Conservation (phyloP, 2,329 filamentous ascomycete species). For the Talaromyces rugulosus region DNA sequence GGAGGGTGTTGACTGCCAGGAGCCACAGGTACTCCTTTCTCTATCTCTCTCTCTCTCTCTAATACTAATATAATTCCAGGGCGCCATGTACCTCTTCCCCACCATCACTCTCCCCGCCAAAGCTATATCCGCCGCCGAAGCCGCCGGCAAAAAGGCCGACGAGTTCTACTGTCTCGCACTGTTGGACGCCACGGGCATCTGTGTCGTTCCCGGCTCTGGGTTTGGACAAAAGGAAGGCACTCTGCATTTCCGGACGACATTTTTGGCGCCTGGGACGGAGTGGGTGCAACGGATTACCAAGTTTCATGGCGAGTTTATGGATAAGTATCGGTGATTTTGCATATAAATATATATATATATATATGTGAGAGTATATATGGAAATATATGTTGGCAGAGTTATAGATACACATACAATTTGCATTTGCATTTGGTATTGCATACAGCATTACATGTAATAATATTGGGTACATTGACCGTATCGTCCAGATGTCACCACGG, state of each 20-base stretch:
- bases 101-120: constrained; percentile 76
- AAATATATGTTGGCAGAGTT: background rate
- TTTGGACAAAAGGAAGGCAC: constrained; percentile 93
- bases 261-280: constrained; percentile 91
- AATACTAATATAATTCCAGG: constrained; percentile 45
- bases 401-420: background rate
- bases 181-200: constrained; percentile 90
- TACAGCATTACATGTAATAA: background rate
- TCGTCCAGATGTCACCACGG: too few relatives aligned
- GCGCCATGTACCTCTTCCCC: constrained; percentile 98
- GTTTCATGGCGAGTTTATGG: constrained; percentile 90
- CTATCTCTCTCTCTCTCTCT: background rate
- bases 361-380: too few relatives aligned
- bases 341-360: background rate
- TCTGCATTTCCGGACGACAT: constrained; percentile 93
- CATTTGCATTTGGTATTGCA: background rate
- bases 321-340: constrained; percentile 57
- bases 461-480: background rate
- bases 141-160: constrained; percentile 72
- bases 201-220: constrained; percentile 84
- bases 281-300: constrained; percentile 84
- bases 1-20: constrained; percentile 90
- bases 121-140: constrained; percentile 69
- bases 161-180: constrained; percentile 92
- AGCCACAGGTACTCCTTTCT: constrained; percentile 57